These are phyloP conservation scores for Xerocomellus chrysenteron DNA, from an alignment of 768 basidiomycete genomes.

Conservation along the genomic window DNA sequence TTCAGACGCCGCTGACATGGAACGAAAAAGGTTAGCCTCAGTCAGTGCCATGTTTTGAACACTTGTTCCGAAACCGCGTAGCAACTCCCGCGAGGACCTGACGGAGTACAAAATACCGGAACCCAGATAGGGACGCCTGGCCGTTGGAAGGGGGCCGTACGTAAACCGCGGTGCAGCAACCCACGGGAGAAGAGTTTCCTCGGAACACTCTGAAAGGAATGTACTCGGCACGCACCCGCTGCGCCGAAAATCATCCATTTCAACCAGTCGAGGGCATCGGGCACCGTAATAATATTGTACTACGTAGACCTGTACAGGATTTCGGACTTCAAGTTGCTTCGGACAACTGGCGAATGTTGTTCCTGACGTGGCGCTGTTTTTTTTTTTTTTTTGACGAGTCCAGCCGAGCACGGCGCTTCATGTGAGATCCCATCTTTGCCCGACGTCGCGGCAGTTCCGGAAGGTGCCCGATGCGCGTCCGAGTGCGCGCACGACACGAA, in stretches of 20 bases:
- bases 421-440: constrained; percentile 18
- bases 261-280: neutral
- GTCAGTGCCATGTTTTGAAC: constrained; percentile 14
- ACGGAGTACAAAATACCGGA: constrained; percentile 12
- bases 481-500: neutral
- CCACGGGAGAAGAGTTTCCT: no score
- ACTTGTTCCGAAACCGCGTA: constrained; percentile 31
- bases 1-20: constrained; percentile 29
- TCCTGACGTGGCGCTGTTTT: constrained; percentile 21
- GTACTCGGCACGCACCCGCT: neutral
- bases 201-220: neutral
- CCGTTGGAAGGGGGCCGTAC: neutral
- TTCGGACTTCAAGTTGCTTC: neutral
- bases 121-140: constrained; percentile 3
- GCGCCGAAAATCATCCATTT: no score
- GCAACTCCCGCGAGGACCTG: constrained; percentile 31
- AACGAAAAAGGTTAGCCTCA: constrained; percentile 26
- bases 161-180: neutral
- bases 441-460: no score
- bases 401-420: constrained; percentile 10
- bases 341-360: constrained; percentile 4
- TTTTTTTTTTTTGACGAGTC: constrained; percentile 17
- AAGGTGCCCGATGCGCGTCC: no score
- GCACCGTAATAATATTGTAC: neutral
- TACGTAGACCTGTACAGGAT: neutral